Evolutionary conservation across 2,329 filamentous ascomycete species (phyloP), one percentile per base, ranked within the genome.

Genomic region (Fusarium globosum): DNA sequence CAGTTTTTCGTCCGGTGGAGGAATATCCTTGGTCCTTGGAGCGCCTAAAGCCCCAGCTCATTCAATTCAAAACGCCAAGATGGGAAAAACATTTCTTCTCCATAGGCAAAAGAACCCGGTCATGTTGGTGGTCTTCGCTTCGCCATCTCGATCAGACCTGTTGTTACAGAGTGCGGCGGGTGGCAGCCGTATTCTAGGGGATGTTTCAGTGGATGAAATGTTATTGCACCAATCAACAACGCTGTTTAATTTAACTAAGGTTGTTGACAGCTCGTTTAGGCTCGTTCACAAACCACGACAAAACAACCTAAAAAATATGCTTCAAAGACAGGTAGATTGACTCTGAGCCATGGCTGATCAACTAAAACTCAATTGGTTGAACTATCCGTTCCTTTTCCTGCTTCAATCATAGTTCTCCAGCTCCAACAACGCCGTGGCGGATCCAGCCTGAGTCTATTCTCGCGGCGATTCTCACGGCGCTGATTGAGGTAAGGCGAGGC

Each of bases 261-360:
- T 67, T 49, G 13, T 8, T 18, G 20, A 38, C 51, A 57, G 30
- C 42, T 23, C 53, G n/a, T 8, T 41, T 30, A 51, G 45, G 49
- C 33, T 67, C 52, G 62, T 41, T 43, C 43, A 45, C 21, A 8
- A 11, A 16, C 23, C 35, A 18, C 5, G 33, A 18, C 21, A 39
- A 67, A 67, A 67, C 65, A 67, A 67, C 62, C 36, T 67, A 67
- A 67, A 65, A 65, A 65, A 65, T 38, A 65, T 65, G 62, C 63
- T 58, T 58, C 41, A 58, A 28, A n/a, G 14, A 7, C 16, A 18
- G 14, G n/a, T 16, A 26, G 28, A 35, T 48, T 46, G n/a, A 45
- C n/a, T 35, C 33, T 36, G 18, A 28, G n/a, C 30, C 16, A 35
- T 23, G 23, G 23, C 21, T 18, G 21, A 46, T 46, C 30, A n/a